Base-by-base conservation (phyloP, 106 monocot genomes). In the Apostasia ramifera region DNA sequence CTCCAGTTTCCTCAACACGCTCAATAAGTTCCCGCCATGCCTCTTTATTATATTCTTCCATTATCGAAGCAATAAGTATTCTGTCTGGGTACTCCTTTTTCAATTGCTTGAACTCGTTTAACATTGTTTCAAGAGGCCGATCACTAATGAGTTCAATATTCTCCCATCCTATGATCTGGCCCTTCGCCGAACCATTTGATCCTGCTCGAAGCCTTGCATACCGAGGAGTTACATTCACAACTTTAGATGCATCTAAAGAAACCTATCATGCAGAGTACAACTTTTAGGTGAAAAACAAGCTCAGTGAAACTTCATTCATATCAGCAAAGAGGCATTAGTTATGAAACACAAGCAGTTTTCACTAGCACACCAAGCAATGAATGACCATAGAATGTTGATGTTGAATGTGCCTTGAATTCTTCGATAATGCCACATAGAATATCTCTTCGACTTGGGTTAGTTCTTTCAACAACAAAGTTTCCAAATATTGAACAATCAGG, bases 71-170 rank as follows among this genome's bases (percentile, higher is more conserved):
- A 72, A 97, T 90, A 6, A 97, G 89, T 43, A 97, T 87, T 74
- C 92, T 89, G 52, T 86, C 87, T 13, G 97, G 97, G 69, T 85
- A 97, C 79, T 97, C 87, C 53, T 81, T 61, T 78, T 97, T 97
- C 61, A 97, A 70, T 62, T 79, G 82, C 77, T 87, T 97, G 55
- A 97, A 97, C 52, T 97, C 97, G 47, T 77, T 89, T 68, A 97
- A 70, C 92, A 97, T 97, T 9, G 82, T 97, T 63, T 97, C 97
- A 57, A 92, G 81, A 12, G 97, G 97, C 2, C 97, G 81, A 69
- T 97, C 97, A 40, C 97, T 97, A 57, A 97, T 97, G 39, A 97
- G 84, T 78, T 97, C 97, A 79, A 97, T 97, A 70, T 97, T 97
- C 73, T 97, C 86, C 97, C 92, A 97, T 14, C 92, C 97, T 77